phyloP scores from a whole-genome alignment of 257 asterid species.

The Nicotiana noctiflora region DNA sequence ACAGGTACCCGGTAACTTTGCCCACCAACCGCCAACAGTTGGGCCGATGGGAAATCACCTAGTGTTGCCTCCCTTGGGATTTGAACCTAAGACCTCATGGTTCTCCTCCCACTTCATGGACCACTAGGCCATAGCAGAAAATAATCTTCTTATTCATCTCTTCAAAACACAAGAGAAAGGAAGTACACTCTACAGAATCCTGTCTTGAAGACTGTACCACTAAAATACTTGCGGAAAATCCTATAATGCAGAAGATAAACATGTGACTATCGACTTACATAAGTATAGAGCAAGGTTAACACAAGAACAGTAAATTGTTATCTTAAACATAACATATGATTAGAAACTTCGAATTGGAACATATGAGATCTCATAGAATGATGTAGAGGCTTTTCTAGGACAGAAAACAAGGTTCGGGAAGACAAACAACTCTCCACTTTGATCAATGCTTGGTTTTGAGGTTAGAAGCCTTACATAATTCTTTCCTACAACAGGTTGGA shows the following conservation, averaged over 20 bases:
- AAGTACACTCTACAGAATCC: not conserved
- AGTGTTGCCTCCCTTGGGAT: too few relatives aligned
- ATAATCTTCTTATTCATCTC: not conserved
- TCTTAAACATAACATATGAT: not conserved
- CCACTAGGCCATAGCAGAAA: not conserved
- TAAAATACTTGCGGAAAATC: not conserved
- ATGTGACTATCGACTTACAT: not conserved
- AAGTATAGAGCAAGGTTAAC: not conserved
- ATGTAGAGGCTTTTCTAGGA: not conserved
- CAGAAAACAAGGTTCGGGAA: not conserved
- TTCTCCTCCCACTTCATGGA: too few relatives aligned
- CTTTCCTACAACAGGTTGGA: not conserved
- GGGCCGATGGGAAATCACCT: too few relatives aligned
- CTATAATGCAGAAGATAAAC: not conserved
- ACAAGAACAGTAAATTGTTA: not conserved
- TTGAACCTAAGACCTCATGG: too few relatives aligned
- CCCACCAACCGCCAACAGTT: too few relatives aligned
- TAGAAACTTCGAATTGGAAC: not conserved
- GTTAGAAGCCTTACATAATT: not conserved
- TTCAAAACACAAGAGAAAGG: not conserved
- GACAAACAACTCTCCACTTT: not conserved
- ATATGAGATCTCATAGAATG: not conserved
- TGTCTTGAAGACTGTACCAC: not conserved
- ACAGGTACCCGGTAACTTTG: too few relatives aligned
- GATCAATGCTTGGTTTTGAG: not conserved